Evolutionary conservation across 2,329 filamentous ascomycete genomes (phyloP).

Genomic region (Ascochyta rabiei): DNA sequence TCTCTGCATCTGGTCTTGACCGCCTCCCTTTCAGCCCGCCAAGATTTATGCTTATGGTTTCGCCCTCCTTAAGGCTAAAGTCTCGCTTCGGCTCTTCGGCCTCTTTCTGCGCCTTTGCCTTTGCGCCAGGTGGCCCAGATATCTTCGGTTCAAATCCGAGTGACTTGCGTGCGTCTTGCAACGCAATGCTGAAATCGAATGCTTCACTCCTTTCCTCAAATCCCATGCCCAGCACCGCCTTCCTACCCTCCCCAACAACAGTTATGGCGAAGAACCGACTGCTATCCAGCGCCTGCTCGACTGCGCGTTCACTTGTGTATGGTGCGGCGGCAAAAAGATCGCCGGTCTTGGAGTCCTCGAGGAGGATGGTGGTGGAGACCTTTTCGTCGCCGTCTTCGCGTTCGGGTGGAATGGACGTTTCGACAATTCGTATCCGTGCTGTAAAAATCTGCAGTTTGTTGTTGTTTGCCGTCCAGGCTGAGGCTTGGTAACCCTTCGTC

Average conservation of each 20-base stretch:
- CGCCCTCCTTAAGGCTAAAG: conserved; percentile 85
- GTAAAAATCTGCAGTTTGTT: conserved; percentile 81
- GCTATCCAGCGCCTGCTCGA: conserved; percentile 80
- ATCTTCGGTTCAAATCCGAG: conserved; percentile 63
- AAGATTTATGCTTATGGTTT: conserved; percentile 85
- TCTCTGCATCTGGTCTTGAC: conserved; percentile 49
- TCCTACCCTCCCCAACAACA: conserved; percentile 77
- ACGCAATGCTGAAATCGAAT: conserved; percentile 80
- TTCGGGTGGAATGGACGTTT: conserved; percentile 65
- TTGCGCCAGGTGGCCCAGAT: conserved; percentile 19
- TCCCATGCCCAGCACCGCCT: conserved; percentile 81
- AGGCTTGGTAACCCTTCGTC: conserved; percentile 78
- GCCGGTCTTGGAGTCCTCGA: conserved; percentile 76
- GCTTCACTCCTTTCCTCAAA: conserved; percentile 87
- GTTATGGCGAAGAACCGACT: conserved; percentile 83
- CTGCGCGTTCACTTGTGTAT: conserved; percentile 67
- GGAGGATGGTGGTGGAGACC: conserved; percentile 75
- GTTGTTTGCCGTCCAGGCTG: conserved; percentile 73
- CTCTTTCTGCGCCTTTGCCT: conserved; percentile 43
- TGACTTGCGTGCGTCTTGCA: conserved; percentile 78
- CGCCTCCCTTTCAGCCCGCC: conserved; percentile 61
- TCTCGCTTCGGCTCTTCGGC: conserved; percentile 67
- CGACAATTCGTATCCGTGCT: conserved; percentile 77
- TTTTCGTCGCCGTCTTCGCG: conserved; percentile 55
- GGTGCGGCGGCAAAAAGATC: conserved; percentile 84